Evolutionary conservation across 441 rosid species (phyloP).

Genomic region (Gossypium lobatum): DNA sequence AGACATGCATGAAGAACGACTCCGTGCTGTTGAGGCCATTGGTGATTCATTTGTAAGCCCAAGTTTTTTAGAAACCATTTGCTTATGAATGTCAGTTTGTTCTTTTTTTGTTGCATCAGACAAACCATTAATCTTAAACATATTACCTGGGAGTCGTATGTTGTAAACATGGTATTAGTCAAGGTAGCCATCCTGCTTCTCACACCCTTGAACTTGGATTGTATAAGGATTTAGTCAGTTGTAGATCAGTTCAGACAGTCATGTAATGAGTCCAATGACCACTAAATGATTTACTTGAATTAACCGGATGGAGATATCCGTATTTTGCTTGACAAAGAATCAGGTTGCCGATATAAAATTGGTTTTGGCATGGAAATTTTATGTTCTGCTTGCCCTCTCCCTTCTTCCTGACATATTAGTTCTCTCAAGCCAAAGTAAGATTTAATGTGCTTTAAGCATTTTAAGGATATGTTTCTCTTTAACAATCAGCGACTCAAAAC

Average conservation of each 20-base stretch:
- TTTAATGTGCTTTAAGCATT: neutral
- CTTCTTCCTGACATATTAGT: neutral
- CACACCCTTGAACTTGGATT: neutral
- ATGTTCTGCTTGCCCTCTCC: neutral
- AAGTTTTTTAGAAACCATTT: slow-evolving; percentile 16
- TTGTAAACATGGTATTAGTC: slow-evolving; percentile 12
- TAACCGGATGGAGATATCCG: neutral
- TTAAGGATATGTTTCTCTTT: neutral
- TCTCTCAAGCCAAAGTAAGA: neutral
- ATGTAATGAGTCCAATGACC: neutral
- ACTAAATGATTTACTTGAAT: neutral
- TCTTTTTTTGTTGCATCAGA: neutral
- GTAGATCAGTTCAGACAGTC: slow-evolving; percentile 7
- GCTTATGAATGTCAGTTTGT: neutral
- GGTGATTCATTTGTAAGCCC: slow-evolving; percentile 82
- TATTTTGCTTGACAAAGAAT: neutral
- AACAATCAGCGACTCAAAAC: neutral
- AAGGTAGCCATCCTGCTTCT: neutral
- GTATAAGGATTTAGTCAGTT: neutral
- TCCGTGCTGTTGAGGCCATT: slow-evolving; percentile 81
- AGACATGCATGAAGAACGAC: slow-evolving; percentile 99
- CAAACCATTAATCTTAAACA: neutral
- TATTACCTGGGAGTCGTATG: neutral
- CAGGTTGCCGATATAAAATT: neutral
- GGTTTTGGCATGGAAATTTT: neutral